Evolutionary conservation across 371 early-diverging fungal genomes (phyloP).

Genomic region (Mortierella sp.): DNA sequence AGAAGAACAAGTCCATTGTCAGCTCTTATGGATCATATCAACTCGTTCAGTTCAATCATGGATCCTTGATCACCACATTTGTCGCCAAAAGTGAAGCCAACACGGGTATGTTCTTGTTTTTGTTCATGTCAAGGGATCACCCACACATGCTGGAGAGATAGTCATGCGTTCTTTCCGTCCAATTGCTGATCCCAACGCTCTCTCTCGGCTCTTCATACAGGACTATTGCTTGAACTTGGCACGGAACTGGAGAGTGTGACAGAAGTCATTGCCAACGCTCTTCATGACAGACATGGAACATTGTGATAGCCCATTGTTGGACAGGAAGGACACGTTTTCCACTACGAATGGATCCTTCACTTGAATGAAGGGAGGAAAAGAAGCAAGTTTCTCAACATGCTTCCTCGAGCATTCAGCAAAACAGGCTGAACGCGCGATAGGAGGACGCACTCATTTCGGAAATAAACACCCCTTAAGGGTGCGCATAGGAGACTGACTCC

Average conservation of each 20-base stretch:
- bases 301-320: conserved; percentile 20
- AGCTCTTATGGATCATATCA: conserved; percentile 69
- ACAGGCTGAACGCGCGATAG: too few relatives aligned
- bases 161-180: too few relatives aligned
- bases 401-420: too few relatives aligned
- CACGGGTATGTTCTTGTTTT: conserved; percentile 58
- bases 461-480: too few relatives aligned
- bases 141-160: too few relatives aligned
- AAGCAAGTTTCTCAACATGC: conserved; percentile 4
- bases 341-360: too few relatives aligned
- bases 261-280: conserved; percentile 50
- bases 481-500: too few relatives aligned
- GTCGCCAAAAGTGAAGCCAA: conserved; percentile 66
- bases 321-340: too few relatives aligned
- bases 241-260: conserved; percentile 55
- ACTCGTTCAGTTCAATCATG: conserved; percentile 67
- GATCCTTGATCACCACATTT: conserved; percentile 68
- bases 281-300: conserved; percentile 50
- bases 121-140: too few relatives aligned
- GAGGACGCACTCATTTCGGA: too few relatives aligned
- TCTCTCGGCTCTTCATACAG: conserved; percentile 11
- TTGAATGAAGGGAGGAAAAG: too few relatives aligned
- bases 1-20: conserved; percentile 68
- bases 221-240: conserved; percentile 52
- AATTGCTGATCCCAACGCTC: too few relatives aligned